Evolutionary conservation across 1,284 basidiomycete genomes (phyloP).

Genomic region (Stereum hirsutum): DNA sequence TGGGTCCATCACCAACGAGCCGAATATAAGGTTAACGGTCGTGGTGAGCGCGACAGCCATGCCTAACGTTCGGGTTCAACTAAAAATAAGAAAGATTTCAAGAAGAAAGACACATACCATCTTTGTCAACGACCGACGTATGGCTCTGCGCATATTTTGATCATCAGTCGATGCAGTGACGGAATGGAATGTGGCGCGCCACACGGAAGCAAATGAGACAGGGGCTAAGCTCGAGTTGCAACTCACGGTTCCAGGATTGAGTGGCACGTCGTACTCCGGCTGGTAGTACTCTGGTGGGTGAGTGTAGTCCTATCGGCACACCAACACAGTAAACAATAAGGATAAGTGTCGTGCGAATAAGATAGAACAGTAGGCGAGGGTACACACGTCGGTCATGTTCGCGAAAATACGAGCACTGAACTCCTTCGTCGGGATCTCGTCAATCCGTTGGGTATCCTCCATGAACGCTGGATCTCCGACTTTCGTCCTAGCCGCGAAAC

Average conservation of each 20-base stretch:
- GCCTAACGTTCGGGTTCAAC: too few species aligned
- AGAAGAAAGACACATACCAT: too few species aligned
- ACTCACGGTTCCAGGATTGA: slow-evolving; percentile 82
- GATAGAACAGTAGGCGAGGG: not conserved
- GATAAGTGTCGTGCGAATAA: slow-evolving; percentile 9
- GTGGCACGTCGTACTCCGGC: slow-evolving; percentile 67
- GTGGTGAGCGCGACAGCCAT: slow-evolving; percentile 83
- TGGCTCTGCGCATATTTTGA: too few species aligned
- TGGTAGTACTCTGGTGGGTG: slow-evolving; percentile 79
- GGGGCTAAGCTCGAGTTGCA: not conserved
- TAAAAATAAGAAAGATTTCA: too few species aligned
- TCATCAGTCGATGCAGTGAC: too few species aligned
- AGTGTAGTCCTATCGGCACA: slow-evolving; percentile 67
- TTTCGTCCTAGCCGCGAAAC: slow-evolving; percentile 73
- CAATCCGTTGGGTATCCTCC: slow-evolving; percentile 46
- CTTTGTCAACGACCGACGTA: slow-evolving; percentile 69
- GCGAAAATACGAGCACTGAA: slow-evolving; percentile 53
- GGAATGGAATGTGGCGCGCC: too few species aligned
- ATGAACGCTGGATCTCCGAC: slow-evolving; percentile 71
- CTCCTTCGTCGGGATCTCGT: slow-evolving; percentile 61
- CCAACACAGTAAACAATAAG: slow-evolving; percentile 6
- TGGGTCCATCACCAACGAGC: slow-evolving; percentile 78
- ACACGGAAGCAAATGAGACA: slow-evolving; percentile 3
- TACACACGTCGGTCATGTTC: slow-evolving; percentile 75
- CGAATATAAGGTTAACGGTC: slow-evolving; percentile 84